Evolutionary conservation across 148 eudicot species (phyloP), one percentile per base, ranked within the genome.

Genomic region (Rhododendron molle): DNA sequence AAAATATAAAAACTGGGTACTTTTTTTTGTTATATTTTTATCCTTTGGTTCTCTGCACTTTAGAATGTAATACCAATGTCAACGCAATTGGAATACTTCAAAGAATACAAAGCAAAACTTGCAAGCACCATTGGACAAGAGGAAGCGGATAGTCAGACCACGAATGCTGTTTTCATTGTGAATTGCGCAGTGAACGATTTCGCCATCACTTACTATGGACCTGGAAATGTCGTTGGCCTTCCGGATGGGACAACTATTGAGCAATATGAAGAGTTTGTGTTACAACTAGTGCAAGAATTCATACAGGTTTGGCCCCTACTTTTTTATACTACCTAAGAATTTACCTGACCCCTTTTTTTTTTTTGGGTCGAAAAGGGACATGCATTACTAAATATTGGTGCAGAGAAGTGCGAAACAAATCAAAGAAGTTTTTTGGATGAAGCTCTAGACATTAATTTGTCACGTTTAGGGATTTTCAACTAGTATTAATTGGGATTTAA

Each of bases 61-160:
- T 88, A 94, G 96, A 91, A 90, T 72, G 95, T 88, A 58, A 90
- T 92, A 32, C 47, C 93, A 30, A 20, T 94, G 62, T 50, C 89
- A 58, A 87, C 73, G 79, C 95, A 94, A 86, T 10, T 94, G 82
- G 87, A 90, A 14, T 90, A 92, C 88, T 94, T 94, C 87, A 90
- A 85, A 80, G 93, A 93, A 82, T 94, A 94, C 83, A 89, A 85
- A 88, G 73, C 87, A 85, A 92, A 81, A 78, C 73, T 94, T 40
- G 91, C 87, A 83, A 10, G 9, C 1, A n/a, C 38, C 9, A 86
- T 91, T 65, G 96, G 96, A 5, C 54, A 83, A 13, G 89, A 91
- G 40, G 88, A 84, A 56, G 84, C 88, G 0, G 85, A 87, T 15
- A 80, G 67, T 3, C 78, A 90, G 44, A 89, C 91, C 8, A 87